Conservation (phyloP, 73 alveolate species). For the Paramecium biaurelia region DNA sequence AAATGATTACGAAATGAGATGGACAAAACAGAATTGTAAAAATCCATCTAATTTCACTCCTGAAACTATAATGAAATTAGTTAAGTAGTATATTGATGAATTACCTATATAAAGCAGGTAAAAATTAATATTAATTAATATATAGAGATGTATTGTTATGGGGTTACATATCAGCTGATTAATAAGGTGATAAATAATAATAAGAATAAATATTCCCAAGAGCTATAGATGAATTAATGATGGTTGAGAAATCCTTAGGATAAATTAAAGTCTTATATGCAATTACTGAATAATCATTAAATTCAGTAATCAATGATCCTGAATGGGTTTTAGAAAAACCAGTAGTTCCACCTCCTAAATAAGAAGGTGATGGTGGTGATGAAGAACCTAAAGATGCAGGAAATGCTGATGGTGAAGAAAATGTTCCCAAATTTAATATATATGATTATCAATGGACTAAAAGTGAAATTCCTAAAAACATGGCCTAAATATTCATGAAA, state of each 20-base stretch:
- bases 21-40: neutral
- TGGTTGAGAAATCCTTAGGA: conserved; percentile 48
- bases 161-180: conserved; percentile 65
- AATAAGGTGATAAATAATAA: conserved; percentile 26
- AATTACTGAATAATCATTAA: conserved; percentile 17
- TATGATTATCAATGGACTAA: conserved; percentile 62
- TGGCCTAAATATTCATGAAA: conserved; percentile 45
- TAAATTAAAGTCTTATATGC: conserved; percentile 51
- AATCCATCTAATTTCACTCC: conserved; percentile 30
- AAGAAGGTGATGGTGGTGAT: conserved; percentile 58
- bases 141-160: conserved; percentile 61
- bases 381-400: conserved; percentile 47
- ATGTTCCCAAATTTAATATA: conserved; percentile 57
- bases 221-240: conserved; percentile 59
- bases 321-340: conserved; percentile 54
- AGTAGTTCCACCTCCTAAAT: conserved; percentile 52
- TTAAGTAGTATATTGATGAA: neutral
- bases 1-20: conserved; percentile 45
- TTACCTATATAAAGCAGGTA: conserved; percentile 31
- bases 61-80: neutral
- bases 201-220: conserved; percentile 56
- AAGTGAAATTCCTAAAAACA: conserved; percentile 60
- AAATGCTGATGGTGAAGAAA: conserved; percentile 62
- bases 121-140: neutral
- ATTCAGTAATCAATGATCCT: conserved; percentile 47